phyloP scores from a whole-genome alignment of 2,329 filamentous ascomycete genomes.

The Ophiocordyceps robertsii region DNA sequence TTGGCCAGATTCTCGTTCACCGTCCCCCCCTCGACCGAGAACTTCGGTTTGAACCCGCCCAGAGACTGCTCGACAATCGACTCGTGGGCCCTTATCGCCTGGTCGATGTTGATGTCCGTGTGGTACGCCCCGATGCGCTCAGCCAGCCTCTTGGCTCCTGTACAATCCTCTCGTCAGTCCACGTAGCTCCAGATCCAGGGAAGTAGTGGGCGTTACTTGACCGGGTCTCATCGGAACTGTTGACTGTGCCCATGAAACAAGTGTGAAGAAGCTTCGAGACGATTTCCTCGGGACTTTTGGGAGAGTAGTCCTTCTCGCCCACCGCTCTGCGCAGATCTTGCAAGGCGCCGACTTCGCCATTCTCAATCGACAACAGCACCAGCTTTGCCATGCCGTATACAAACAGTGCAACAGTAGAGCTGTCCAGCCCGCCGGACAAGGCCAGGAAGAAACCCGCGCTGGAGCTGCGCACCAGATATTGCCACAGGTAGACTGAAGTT shows the following conservation, averaged over 20 bases:
- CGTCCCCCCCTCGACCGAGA: constrained; percentile 19
- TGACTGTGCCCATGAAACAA: constrained; percentile 44
- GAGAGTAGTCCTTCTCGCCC: constrained; percentile 18
- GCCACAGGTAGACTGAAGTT: constrained; percentile 30
- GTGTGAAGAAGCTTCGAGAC: constrained; percentile 21
- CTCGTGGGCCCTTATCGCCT: constrained; percentile 30
- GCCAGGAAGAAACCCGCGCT: constrained; percentile 39
- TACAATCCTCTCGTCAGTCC: background rate
- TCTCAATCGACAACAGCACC: constrained; percentile 37
- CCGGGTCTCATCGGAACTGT: background rate
- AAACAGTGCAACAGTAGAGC: constrained; percentile 12
- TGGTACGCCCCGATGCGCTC: constrained; percentile 1
- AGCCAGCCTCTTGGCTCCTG: background rate
- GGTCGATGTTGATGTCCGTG: constrained; percentile 1
- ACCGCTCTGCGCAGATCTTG: constrained; percentile 12
- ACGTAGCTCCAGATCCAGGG: too few relatives aligned
- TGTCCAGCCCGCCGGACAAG: constrained; percentile 23
- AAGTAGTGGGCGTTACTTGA: background rate
- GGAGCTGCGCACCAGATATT: constrained; percentile 37
- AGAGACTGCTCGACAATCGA: constrained; percentile 13
- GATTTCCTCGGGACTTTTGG: constrained; percentile 37
- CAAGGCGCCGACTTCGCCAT: constrained; percentile 12
- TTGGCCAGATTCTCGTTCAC: constrained; percentile 46
- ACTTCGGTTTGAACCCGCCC: constrained; percentile 13
- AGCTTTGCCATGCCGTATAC: constrained; percentile 39